phyloP scores from a whole-genome alignment of 768 basidiomycete genomes.

The Lactarius sanguifluus region DNA sequence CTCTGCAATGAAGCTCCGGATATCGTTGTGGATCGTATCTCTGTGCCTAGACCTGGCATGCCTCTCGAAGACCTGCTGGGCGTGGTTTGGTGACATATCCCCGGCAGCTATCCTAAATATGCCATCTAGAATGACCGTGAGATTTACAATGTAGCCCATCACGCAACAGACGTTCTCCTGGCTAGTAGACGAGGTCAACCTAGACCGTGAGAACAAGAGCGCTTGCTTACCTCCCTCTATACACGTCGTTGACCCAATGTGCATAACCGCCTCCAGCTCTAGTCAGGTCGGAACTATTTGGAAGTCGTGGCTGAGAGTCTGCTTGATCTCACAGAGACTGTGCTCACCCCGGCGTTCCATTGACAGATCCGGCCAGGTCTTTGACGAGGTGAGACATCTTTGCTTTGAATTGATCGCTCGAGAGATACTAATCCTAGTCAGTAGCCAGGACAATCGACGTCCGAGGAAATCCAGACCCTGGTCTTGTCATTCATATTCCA shows the following conservation, averaged over 20 bases:
- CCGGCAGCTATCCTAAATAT: neutral
- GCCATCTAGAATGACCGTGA: constrained; percentile 4
- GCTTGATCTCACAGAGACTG: no score
- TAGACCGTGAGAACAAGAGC: neutral
- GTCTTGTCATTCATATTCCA: constrained; percentile 10
- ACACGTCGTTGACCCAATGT: neutral
- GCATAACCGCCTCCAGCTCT: neutral
- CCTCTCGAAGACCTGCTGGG: neutral
- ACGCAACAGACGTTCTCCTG: constrained; percentile 10
- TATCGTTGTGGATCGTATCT: neutral
- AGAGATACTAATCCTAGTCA: constrained; percentile 7
- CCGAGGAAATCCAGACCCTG: neutral
- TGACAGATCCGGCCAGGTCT: neutral
- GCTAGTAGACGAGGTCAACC: neutral
- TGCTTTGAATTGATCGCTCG: neutral
- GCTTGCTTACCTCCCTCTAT: neutral
- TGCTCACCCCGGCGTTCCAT: neutral
- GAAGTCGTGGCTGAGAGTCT: neutral
- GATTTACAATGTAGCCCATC: constrained; percentile 21
- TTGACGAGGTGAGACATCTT: constrained; percentile 17
- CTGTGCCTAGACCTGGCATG: neutral
- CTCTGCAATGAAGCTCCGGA: constrained; percentile 4
- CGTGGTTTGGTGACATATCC: neutral
- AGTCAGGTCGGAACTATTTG: neutral
- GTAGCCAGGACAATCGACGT: neutral